Conservation (phyloP, 78 protist species). For the Creolimax fragrantissima region DNA sequence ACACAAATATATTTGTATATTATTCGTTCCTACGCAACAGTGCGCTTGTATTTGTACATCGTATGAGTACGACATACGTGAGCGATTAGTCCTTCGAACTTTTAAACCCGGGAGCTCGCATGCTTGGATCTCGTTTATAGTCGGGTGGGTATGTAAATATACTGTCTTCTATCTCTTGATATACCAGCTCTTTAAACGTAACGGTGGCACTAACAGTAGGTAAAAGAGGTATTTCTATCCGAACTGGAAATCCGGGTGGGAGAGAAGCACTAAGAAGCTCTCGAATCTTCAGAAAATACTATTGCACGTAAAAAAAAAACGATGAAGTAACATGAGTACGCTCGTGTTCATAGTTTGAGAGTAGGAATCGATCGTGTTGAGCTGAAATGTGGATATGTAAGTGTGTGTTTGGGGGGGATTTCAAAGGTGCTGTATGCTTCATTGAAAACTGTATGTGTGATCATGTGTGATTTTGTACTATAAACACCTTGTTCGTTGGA, state of each 20-base stretch:
- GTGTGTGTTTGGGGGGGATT: too few relatives aligned
- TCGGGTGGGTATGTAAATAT: background rate
- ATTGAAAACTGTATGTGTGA: too few relatives aligned
- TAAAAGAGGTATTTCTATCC: background rate
- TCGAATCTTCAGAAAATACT: background rate
- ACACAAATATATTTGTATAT: background rate
- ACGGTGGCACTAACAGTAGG: background rate
- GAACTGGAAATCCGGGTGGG: background rate
- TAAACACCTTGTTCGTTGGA: background rate
- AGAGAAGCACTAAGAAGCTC: background rate
- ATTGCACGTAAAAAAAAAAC: too few relatives aligned
- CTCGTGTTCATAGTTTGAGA: too few relatives aligned
- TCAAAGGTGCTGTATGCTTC: too few relatives aligned
- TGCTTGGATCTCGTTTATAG: background rate
- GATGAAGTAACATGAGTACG: too few relatives aligned
- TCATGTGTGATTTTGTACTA: too few relatives aligned
- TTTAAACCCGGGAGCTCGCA: background rate
- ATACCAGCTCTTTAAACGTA: background rate
- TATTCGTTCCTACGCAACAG: background rate
- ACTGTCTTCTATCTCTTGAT: background rate
- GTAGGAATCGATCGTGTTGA: too few relatives aligned
- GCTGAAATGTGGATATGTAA: too few relatives aligned
- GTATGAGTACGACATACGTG: background rate
- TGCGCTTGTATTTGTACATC: background rate
- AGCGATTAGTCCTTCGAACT: background rate